A percentile compares a stretch with the other conserved stretches of the same genome.
Conservation (phyloP, 139 green algal species). For the Chlorella ohadii region DNA sequence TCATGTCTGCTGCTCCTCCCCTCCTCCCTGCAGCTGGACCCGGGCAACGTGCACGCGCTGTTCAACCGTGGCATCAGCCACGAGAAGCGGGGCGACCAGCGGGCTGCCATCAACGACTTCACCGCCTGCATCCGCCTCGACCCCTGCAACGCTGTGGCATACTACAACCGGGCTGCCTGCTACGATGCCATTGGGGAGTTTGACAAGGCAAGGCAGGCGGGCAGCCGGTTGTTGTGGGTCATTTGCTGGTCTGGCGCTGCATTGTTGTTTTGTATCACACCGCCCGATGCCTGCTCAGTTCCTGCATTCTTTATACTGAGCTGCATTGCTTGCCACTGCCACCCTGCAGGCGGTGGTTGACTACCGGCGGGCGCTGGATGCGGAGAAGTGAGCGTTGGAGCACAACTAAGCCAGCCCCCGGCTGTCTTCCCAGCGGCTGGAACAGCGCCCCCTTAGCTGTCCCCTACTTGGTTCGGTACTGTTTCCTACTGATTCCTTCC, state of each 20-base stretch:
- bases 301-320: too few relatives aligned
- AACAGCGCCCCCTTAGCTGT: too few relatives aligned
- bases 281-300: too few relatives aligned
- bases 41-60: constrained; percentile 9
- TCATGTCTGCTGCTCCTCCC: too few relatives aligned
- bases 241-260: too few relatives aligned
- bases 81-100: constrained; percentile 66
- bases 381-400: background rate
- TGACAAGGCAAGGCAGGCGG: constrained; percentile 15
- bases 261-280: too few relatives aligned
- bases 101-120: constrained; percentile 65
- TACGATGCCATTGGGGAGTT: constrained; percentile 55
- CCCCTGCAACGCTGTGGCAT: constrained; percentile 64
- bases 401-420: too few relatives aligned
- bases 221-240: too few relatives aligned
- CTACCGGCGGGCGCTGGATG: constrained; percentile 59
- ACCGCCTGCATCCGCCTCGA: constrained; percentile 60
- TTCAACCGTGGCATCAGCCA: constrained; percentile 65
- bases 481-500: background rate
- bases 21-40: constrained; percentile 9
- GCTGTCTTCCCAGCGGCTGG: too few relatives aligned
- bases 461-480: too few relatives aligned
- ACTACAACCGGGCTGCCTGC: constrained; percentile 50
- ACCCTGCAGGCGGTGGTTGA: constrained; percentile 49
- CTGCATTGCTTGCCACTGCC: too few relatives aligned